Evolutionary conservation across 2,329 filamentous ascomycete species (phyloP).

Genomic region (Tetracladium maxilliforme): DNA sequence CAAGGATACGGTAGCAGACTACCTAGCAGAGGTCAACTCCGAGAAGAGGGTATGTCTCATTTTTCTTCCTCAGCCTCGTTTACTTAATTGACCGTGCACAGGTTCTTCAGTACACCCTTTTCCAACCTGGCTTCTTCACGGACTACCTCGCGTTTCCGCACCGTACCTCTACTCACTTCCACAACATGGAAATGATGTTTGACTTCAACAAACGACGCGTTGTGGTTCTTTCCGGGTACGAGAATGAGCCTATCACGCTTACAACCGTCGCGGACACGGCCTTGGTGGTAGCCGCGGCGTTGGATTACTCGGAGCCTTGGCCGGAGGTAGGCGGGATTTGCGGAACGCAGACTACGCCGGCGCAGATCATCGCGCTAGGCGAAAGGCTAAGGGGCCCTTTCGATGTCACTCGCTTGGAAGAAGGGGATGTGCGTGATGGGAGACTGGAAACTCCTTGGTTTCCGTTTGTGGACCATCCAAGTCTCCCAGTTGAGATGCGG

Average conservation of each 20-base stretch:
- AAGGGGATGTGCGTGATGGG: neutral
- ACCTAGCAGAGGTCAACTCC: too few species aligned
- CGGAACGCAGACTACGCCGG: slow-evolving; percentile 14
- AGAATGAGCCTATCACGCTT: slow-evolving; percentile 12
- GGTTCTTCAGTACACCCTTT: too few species aligned
- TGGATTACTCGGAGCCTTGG: slow-evolving; percentile 24
- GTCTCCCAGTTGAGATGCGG: too few species aligned
- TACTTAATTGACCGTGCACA: too few species aligned
- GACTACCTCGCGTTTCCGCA: neutral
- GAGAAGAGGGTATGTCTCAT: too few species aligned
- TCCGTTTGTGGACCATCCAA: too few species aligned
- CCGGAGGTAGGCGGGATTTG: slow-evolving; percentile 21
- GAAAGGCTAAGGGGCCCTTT: slow-evolving; percentile 19
- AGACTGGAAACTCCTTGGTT: neutral
- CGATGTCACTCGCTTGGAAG: neutral
- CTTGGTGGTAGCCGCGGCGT: slow-evolving; percentile 17
- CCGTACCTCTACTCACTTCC: neutral
- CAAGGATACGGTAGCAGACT: too few species aligned
- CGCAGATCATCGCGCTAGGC: slow-evolving; percentile 16
- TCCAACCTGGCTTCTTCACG: neutral
- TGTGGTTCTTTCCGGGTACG: slow-evolving; percentile 14
- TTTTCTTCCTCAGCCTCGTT: too few species aligned
- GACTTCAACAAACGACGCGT: slow-evolving; percentile 19
- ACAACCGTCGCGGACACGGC: slow-evolving; percentile 20
- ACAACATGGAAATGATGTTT: too few species aligned